Evolutionary conservation across 352 stramenopile species (phyloP), one percentile per base, ranked within the genome.

Genomic region (Aphanomyces euteiches): DNA sequence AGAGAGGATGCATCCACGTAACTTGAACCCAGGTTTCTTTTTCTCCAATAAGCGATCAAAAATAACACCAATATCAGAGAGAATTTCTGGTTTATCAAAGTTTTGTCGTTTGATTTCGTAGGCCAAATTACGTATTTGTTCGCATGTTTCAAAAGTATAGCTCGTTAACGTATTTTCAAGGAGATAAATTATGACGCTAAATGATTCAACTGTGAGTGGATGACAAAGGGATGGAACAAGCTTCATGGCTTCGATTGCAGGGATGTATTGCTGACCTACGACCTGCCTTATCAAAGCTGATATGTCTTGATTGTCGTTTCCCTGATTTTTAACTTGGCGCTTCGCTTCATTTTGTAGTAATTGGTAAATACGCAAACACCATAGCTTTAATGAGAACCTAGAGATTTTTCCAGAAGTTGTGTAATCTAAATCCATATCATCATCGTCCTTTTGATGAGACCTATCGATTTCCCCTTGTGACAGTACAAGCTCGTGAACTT

Each of bases 341-440:
- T 59, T 15, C 63, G 48, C 4, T 69, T 47, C 21, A 8, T 61
- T 58, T 56, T 69, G 48, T 5, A 69, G 40, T 15, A 69, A 61
- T n/a, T 56, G 50, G 34, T 47, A 17, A n/a, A 70, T 70, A 15
- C 64, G 64, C 4, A 70, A 39, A 45, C 64, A 59, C 45, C 64
- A 70, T 28, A 70, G 7, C 13, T 45, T 21, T 6, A n/a, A 70
- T 17, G n/a, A 15, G 5, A 19, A 21, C 5, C 60, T 21, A 7
- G 12, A 40, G 13, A 7, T 13, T 10, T 13, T n/a, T 6, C 38
- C 7, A 19, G 28, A 21, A 6, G 45, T 17, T 8, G 7, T 45
- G 7, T 17, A n/a, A 34, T 40, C 37, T 10, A 40, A 45, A 40
- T 47, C 39, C 47, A 50, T 19, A 10, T 47, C 39, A 19, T 53